Percentiles rank a stretch among this genome's conserved stretches.
Evolutionary conservation across 306 rosid species (phyloP).

Genomic region (Cucurbita ficifolia): DNA sequence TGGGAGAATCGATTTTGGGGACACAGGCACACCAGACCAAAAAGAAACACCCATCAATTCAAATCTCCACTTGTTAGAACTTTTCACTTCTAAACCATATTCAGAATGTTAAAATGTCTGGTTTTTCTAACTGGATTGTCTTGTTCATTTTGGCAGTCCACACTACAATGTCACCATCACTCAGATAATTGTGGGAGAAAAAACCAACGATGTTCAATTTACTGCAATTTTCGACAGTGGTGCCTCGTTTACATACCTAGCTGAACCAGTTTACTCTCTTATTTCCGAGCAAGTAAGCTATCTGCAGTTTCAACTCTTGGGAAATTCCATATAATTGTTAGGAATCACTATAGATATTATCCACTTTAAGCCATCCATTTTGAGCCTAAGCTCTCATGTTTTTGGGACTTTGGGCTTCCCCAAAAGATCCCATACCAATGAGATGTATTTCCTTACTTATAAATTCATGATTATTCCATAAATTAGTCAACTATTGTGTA

Average conservation of each 20-base stretch:
- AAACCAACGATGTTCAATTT: constrained; percentile 27
- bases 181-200: constrained; percentile 36
- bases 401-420: too few species aligned
- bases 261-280: constrained; percentile 54
- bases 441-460: too few species aligned
- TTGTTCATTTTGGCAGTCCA: constrained; percentile 30
- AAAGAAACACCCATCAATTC: constrained; percentile 57
- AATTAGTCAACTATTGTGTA: constrained; percentile 18
- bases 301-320: neutral
- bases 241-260: constrained; percentile 70
- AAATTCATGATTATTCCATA: too few species aligned
- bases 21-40: constrained; percentile 43
- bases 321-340: neutral
- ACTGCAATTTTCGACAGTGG: constrained; percentile 77
- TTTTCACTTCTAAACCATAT: constrained; percentile 7
- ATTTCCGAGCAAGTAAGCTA: constrained; percentile 43
- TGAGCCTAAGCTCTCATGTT: too few species aligned
- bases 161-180: constrained; percentile 62
- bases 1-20: constrained; percentile 82
- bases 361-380: too few species aligned
- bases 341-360: too few species aligned
- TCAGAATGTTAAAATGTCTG: neutral
- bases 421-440: too few species aligned
- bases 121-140: constrained; percentile 13
- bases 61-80: constrained; percentile 29